These are phyloP conservation scores for Botrytis galanthina DNA, from an alignment of 2,329 filamentous ascomycete species.

Conservation along the genomic window DNA sequence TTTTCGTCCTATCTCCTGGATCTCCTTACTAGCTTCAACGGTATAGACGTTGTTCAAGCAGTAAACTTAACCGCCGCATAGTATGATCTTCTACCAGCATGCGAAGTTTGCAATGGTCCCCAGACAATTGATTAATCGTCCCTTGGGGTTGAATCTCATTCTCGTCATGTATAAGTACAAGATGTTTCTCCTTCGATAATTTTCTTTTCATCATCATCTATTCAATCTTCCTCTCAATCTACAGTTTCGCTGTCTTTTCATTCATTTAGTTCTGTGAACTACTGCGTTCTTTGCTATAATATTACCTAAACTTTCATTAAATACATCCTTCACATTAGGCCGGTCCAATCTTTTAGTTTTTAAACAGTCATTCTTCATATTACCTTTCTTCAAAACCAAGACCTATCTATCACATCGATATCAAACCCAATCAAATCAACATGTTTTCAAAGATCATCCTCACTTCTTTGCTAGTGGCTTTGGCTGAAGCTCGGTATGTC, in stretches of 20 bases:
- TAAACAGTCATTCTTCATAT: neutral
- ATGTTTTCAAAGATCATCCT: slow-evolving; percentile 35
- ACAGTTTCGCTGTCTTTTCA: slow-evolving; percentile 24
- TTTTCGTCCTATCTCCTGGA: neutral
- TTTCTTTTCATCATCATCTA: neutral
- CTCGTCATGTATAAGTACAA: slow-evolving; percentile 7
- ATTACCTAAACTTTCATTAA: slow-evolving; percentile 28
- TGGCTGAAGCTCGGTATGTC: slow-evolving; percentile 37
- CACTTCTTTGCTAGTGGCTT: slow-evolving; percentile 30
- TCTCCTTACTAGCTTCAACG: neutral
- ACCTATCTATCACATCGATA: slow-evolving; percentile 14
- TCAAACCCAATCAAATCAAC: slow-evolving; percentile 16
- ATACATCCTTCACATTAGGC: slow-evolving; percentile 30
- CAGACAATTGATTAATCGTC: neutral
- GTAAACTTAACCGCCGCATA: slow-evolving; percentile 5
- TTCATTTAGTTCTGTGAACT: slow-evolving; percentile 39
- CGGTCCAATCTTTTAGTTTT: slow-evolving; percentile 31
- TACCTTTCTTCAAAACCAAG: slow-evolving; percentile 1
- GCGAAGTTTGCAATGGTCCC: neutral
- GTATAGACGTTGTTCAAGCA: neutral
- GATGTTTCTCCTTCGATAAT: neutral
- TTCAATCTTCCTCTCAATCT: slow-evolving; percentile 11
- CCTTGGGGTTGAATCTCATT: neutral
- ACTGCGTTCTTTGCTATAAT: neutral
- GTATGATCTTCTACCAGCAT: slow-evolving; percentile 19